phyloP scores from a whole-genome alignment of 1,139 yeast species.

The Suhomyces guaymorum region DNA sequence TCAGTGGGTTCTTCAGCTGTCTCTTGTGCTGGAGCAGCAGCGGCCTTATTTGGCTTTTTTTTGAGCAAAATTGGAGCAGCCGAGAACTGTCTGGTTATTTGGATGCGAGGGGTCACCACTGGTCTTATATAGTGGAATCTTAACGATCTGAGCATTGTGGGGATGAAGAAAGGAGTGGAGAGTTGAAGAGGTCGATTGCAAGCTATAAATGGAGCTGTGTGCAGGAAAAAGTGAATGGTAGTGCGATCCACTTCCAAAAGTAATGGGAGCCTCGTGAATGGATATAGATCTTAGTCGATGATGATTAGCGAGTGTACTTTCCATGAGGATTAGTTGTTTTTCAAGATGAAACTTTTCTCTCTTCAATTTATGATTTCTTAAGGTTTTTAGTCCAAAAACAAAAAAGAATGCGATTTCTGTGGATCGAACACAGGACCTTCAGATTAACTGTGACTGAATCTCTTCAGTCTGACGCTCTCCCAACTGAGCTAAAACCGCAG shows the following conservation, averaged over 20 bases:
- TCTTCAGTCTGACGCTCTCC: conserved; percentile 37
- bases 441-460: conserved; percentile 42
- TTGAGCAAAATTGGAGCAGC: conserved; percentile 13
- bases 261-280: too few species aligned
- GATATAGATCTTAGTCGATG: too few species aligned
- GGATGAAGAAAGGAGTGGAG: not conserved
- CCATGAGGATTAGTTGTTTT: too few species aligned
- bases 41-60: conserved; percentile 18
- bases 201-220: conserved; percentile 3
- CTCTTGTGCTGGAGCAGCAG: conserved; percentile 5
- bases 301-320: too few species aligned
- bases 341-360: too few species aligned
- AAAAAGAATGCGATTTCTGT: conserved; percentile 28
- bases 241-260: too few species aligned
- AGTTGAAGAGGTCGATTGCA: too few species aligned
- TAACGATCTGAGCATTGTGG: not conserved
- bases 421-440: conserved; percentile 61
- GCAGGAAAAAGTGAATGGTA: conserved; percentile 2
- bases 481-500: conserved; percentile 24
- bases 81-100: conserved; percentile 2
- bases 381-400: too few species aligned
- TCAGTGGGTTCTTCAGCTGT: conserved; percentile 16
- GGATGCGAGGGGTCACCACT: not conserved
- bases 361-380: too few species aligned
- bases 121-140: not conserved